phyloP scores from a whole-genome alignment of 768 basidiomycete genomes.

The Amanita molliuscula region DNA sequence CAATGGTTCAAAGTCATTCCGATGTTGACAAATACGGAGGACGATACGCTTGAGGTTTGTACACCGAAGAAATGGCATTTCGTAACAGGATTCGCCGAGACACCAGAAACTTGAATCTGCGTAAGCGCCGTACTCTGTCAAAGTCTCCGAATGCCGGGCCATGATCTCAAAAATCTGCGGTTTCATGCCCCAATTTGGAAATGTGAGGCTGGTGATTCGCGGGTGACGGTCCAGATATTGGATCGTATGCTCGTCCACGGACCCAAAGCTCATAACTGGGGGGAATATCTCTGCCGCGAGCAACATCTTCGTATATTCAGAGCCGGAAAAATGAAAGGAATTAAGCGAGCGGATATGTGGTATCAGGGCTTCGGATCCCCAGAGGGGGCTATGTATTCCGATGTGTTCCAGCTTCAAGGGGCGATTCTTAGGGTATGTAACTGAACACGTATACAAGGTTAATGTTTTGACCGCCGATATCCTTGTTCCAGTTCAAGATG shows the following conservation, averaged over 20 bases:
- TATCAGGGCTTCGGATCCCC: neutral
- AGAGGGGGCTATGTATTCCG: neutral
- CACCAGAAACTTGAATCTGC: neutral
- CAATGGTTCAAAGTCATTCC: neutral
- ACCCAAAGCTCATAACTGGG: neutral
- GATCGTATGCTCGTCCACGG: neutral
- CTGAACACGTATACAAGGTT: neutral
- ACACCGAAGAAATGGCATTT: neutral
- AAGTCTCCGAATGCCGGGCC: neutral
- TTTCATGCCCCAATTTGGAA: neutral
- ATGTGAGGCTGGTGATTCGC: neutral
- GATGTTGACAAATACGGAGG: neutral
- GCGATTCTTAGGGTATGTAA: neutral
- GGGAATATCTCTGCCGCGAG: neutral
- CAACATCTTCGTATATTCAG: neutral
- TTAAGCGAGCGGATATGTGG: neutral
- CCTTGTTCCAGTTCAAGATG: neutral
- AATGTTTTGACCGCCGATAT: neutral
- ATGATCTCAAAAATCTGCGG: neutral
- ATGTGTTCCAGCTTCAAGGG: neutral
- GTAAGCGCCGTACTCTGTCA: neutral
- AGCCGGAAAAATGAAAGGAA: neutral
- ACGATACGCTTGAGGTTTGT: neutral
- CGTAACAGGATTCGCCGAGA: neutral
- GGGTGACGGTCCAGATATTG: neutral